Base-by-base conservation (phyloP, 768 basidiomycete genomes). In the Termitomyces eurrhizus region DNA sequence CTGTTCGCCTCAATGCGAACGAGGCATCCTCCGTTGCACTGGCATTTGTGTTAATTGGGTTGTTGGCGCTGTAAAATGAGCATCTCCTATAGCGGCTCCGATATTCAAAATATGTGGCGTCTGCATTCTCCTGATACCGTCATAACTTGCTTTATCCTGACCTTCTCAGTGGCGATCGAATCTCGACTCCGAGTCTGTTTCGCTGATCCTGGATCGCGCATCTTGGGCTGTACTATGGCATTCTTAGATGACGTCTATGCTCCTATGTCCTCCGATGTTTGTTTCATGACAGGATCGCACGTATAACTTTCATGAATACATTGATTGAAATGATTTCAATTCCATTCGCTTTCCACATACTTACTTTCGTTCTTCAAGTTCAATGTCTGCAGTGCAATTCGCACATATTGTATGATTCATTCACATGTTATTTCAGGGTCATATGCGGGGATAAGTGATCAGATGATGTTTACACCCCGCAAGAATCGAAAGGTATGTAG, bases 11-110 rank as follows among this genome's bases (percentile, higher is more conserved):
- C 45, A 24, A 35, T 3, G 58, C 57, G 51, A 60, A 57, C 29
- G 45, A 52, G 36, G 57, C 50, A n/a, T 53, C 36, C 39, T 33
- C 12, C 41, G 41, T 24, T 46, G 52, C 48, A n/a, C 26, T 64
- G 49, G 24, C 29, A 39, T 4, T 44, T 29, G 53, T 52, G n/a
- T 29, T 65, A 1, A 7, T 60, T 8, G 51, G 54, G 12, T 45
- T 54, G 13, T 39, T 61, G 9, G 11, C 55, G 48, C 37, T 41
- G n/a, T 62, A 50, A 55, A 49, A 29, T 24, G 8, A 54, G 18
- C 5, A 33, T 50, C 48, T 32, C 12, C 26, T 49, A 50, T 18
- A 49, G 48, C 16, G 16, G 14, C 29, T 8, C 6, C 7, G 18
- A 50, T 12, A 11, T 14, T 29, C 12, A 14, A 26, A 26, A 26